Evolutionary conservation across 2,329 filamentous ascomycete genomes (phyloP).

Genomic region (Achaetomium macrosporum): DNA sequence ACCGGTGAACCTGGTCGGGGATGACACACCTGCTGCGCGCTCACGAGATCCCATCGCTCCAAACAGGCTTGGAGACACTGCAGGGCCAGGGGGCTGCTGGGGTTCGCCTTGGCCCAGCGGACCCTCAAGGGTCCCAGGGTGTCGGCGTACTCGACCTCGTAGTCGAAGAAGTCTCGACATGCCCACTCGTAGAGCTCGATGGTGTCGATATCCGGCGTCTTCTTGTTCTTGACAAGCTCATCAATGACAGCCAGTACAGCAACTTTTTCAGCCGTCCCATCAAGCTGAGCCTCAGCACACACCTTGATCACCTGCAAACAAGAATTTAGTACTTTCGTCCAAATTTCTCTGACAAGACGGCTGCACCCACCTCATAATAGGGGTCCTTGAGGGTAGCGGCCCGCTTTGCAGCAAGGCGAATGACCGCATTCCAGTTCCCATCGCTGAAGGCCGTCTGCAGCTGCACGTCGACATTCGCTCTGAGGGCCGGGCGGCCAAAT

Average conservation of each 20-base stretch:
- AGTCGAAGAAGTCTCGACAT: constrained; percentile 32
- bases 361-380: constrained; percentile 47
- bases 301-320: constrained; percentile 39
- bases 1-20: not conserved
- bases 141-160: constrained; percentile 38
- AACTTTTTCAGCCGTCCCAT: constrained; percentile 42
- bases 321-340: not conserved
- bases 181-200: constrained; percentile 53
- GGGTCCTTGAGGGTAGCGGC: constrained; percentile 44
- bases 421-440: constrained; percentile 46
- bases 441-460: constrained; percentile 51
- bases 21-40: constrained; percentile 49
- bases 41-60: constrained; percentile 49
- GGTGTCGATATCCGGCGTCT: constrained; percentile 44
- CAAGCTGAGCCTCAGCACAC: constrained; percentile 47
- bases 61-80: constrained; percentile 49
- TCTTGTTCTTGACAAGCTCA: constrained; percentile 41
- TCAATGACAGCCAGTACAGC: constrained; percentile 41
- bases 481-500: constrained; percentile 36
- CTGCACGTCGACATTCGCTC: constrained; percentile 47
- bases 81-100: constrained; percentile 37
- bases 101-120: constrained; percentile 48
- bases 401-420: constrained; percentile 48
- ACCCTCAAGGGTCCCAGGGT: constrained; percentile 46
- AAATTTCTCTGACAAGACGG: not conserved